phyloP scores from a whole-genome alignment of 108 stramenopile genomes.

The Nitzschia palea region DNA sequence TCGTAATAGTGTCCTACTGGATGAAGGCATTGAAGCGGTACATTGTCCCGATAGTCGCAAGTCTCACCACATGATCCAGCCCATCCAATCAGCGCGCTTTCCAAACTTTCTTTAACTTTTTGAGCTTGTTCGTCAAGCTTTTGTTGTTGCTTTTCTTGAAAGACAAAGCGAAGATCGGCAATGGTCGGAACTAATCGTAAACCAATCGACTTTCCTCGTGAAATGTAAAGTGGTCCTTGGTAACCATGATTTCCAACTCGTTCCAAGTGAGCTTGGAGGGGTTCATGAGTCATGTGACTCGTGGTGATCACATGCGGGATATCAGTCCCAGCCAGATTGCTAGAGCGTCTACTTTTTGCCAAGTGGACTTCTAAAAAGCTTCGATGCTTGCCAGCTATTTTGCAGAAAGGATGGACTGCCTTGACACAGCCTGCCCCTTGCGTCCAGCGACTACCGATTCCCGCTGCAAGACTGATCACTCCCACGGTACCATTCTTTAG shows the following conservation, averaged over 20 bases:
- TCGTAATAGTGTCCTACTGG: constrained; percentile 68
- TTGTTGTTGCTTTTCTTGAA: constrained; percentile 52
- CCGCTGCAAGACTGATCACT: constrained; percentile 56
- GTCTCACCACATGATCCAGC: constrained; percentile 51
- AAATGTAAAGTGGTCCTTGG: constrained; percentile 45
- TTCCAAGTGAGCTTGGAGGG: constrained; percentile 38
- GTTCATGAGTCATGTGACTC: constrained; percentile 58
- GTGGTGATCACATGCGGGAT: constrained; percentile 61
- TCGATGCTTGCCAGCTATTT: constrained; percentile 43
- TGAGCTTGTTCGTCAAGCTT: constrained; percentile 62
- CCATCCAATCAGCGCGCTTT: constrained; percentile 52
- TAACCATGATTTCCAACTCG: constrained; percentile 27
- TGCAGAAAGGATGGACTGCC: constrained; percentile 57
- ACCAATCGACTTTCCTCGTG: constrained; percentile 52
- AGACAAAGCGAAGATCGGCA: constrained; percentile 51
- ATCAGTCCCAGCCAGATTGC: constrained; percentile 29
- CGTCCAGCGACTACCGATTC: constrained; percentile 66
- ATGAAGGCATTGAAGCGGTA: constrained; percentile 53
- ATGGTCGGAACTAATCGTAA: constrained; percentile 55
- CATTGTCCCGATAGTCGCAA: constrained; percentile 52
- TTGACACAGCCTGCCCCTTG: constrained; percentile 65
- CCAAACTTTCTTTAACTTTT: constrained; percentile 44
- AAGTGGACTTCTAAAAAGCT: constrained; percentile 60
- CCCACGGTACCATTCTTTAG: constrained; percentile 46
- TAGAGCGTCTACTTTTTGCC: constrained; percentile 53